Base-by-base conservation (phyloP, 768 basidiomycete genomes). In the Baorangia bicolor region DNA sequence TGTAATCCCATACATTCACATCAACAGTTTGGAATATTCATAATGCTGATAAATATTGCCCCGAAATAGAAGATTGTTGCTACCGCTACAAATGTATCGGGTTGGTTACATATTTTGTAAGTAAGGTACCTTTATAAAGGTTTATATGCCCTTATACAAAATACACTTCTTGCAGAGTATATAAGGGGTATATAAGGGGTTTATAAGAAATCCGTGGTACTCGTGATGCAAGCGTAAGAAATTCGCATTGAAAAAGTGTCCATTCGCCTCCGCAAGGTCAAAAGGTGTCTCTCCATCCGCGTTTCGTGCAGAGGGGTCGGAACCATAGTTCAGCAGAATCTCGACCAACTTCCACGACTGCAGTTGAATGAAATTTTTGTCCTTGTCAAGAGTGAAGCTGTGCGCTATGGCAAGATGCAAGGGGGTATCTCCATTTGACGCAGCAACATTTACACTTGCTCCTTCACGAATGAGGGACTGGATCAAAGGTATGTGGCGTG, bases 171-270 rank as follows among this genome's bases (percentile, higher is more conserved):
- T n/a, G n/a, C n/a, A n/a, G n/a, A n/a, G n/a, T n/a, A n/a, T n/a
- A n/a, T n/a, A n/a, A n/a, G n/a, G n/a, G n/a, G n/a, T n/a, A n/a
- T n/a, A n/a, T n/a, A n/a, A n/a, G n/a, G n/a, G n/a, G n/a, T n/a
- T n/a, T n/a, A n/a, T n/a, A n/a, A n/a, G n/a, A n/a, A n/a, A n/a
- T n/a, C n/a, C n/a, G n/a, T n/a, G n/a, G n/a, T n/a, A n/a, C n/a
- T n/a, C n/a, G n/a, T n/a, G n/a, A n/a, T n/a, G n/a, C 37, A 58
- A 45, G 3, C 56, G 57, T 2, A 37, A 16, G n/a, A 58, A 58
- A 28, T 58, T 58, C 18, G 47, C 14, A 1, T 45, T n/a, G 43
- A 45, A 51, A n/a, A 31, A 47, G 2, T 30, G 38, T 12, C 44
- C 49, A 8, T 33, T 34, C 5, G 2, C 31, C 23, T 46, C 13